Conservation (phyloP, 495 filamentous ascomycete species). For the Podospora sp. region DNA sequence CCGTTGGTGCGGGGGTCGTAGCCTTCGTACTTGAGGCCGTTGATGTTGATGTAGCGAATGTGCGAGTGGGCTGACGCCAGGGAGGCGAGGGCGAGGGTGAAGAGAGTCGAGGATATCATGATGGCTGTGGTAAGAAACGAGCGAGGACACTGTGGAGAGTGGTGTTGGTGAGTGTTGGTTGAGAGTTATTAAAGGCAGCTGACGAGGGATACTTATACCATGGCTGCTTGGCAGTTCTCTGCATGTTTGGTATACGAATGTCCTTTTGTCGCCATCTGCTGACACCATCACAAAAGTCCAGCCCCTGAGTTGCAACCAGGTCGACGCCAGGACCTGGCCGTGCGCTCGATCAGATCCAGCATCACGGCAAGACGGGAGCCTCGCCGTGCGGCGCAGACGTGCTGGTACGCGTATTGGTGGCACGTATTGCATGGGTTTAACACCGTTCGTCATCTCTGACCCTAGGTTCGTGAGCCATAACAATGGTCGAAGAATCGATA, state of each 20-base stretch:
- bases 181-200: too few relatives aligned
- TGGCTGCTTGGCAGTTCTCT: background rate
- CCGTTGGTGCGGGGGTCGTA: slow-evolving; percentile 51
- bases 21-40: slow-evolving; percentile 52
- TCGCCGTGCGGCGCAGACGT: background rate
- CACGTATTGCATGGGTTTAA: background rate
- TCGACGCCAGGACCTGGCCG: background rate
- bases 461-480: too few relatives aligned
- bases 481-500: too few relatives aligned
- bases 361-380: background rate
- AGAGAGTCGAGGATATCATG: slow-evolving; percentile 2
- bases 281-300: slow-evolving; percentile 2
- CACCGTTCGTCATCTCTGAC: too few relatives aligned
- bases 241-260: background rate
- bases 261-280: slow-evolving; percentile 5
- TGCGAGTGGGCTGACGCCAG: slow-evolving; percentile 57
- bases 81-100: slow-evolving; percentile 9
- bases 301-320: background rate
- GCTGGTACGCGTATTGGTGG: background rate
- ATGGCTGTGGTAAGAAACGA: background rate
- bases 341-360: background rate
- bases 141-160: too few relatives aligned
- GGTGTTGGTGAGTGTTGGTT: too few relatives aligned
- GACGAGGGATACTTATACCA: too few relatives aligned
- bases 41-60: slow-evolving; percentile 60